Evolutionary conservation across 768 basidiomycete genomes (phyloP).

Genomic region (Gymnopilus dilepis): DNA sequence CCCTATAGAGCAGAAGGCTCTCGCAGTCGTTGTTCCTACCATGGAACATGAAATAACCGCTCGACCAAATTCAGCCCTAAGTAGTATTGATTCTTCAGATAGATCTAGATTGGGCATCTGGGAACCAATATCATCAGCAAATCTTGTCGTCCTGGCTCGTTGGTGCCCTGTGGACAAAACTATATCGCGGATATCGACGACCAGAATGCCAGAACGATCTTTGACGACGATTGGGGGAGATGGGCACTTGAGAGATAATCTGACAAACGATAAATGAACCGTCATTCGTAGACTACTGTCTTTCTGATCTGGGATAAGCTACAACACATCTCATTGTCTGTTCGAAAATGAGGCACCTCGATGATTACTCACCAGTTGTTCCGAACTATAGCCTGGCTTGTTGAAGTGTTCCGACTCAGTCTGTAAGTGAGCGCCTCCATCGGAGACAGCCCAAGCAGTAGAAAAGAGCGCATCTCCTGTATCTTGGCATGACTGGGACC

Average conservation of each 20-base stretch:
- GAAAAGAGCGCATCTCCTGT: constrained; percentile 16
- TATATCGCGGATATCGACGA: constrained; percentile 67
- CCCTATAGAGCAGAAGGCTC: constrained; percentile 56
- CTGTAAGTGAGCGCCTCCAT: background rate
- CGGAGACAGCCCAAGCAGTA: constrained; percentile 7
- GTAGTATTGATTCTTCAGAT: constrained; percentile 31
- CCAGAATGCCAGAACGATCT: constrained; percentile 70
- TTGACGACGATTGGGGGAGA: constrained; percentile 54
- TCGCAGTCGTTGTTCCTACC: constrained; percentile 44
- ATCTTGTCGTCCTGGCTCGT: constrained; percentile 28
- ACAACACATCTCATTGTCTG: background rate
- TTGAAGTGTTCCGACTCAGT: background rate
- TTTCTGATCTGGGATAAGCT: background rate
- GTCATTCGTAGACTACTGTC: constrained; percentile 9
- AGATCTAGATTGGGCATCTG: constrained; percentile 4
- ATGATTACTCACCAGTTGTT: background rate
- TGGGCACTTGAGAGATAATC: constrained; percentile 71
- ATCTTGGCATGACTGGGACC: constrained; percentile 16
- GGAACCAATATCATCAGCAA: constrained; percentile 27
- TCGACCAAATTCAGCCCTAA: constrained; percentile 49
- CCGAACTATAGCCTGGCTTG: background rate
- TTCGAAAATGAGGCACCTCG: background rate
- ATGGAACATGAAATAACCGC: constrained; percentile 55
- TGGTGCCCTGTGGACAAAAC: constrained; percentile 31
- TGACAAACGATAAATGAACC: constrained; percentile 59